Percentiles rank a stretch among this genome's conserved stretches.
These are phyloP conservation scores for Suhomyces coccinellae DNA, from an alignment of 1,139 yeast species.

Conservation along the genomic window DNA sequence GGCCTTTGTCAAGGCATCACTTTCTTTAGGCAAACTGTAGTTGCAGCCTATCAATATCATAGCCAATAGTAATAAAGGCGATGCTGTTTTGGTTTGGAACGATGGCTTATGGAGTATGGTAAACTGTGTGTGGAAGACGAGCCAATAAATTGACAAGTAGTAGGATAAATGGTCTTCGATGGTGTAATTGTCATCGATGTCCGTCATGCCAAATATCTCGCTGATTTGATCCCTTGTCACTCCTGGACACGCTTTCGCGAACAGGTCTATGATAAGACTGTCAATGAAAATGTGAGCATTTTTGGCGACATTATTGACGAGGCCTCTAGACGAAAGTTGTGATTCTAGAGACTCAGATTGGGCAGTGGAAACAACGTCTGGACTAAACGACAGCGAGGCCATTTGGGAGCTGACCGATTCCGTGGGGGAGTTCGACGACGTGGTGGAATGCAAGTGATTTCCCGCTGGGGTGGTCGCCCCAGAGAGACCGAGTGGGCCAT, in stretches of 20 bases:
- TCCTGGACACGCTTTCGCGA: conserved; percentile 21
- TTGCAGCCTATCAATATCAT: conserved; percentile 60
- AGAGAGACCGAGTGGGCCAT: conserved; percentile 1
- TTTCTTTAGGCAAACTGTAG: conserved; percentile 20
- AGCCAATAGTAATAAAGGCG: conserved; percentile 54
- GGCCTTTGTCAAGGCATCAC: conserved; percentile 14
- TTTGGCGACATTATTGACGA: conserved; percentile 24
- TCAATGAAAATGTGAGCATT: conserved; percentile 35
- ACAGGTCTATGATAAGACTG: conserved; percentile 20
- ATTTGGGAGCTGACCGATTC: conserved; percentile 33
- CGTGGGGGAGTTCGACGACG: conserved; percentile 38
- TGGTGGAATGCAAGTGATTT: conserved; percentile 22
- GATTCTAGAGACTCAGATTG: conserved; percentile 16
- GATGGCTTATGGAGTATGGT: conserved; percentile 65
- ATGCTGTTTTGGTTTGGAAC: conserved; percentile 52
- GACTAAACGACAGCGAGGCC: conserved; percentile 10
- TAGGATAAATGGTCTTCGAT: conserved; percentile 32
- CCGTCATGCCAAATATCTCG: conserved; percentile 23
- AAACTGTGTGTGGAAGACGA: conserved; percentile 59
- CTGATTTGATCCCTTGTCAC: conserved; percentile 23
- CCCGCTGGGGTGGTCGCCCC: conserved; percentile 5
- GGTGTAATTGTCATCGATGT: conserved; percentile 14
- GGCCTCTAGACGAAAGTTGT: conserved; percentile 20
- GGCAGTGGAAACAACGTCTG: conserved; percentile 15
- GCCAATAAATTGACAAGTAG: conserved; percentile 50